Conservation (phyloP, 495 filamentous ascomycete genomes). For the Bombardia bombarda region DNA sequence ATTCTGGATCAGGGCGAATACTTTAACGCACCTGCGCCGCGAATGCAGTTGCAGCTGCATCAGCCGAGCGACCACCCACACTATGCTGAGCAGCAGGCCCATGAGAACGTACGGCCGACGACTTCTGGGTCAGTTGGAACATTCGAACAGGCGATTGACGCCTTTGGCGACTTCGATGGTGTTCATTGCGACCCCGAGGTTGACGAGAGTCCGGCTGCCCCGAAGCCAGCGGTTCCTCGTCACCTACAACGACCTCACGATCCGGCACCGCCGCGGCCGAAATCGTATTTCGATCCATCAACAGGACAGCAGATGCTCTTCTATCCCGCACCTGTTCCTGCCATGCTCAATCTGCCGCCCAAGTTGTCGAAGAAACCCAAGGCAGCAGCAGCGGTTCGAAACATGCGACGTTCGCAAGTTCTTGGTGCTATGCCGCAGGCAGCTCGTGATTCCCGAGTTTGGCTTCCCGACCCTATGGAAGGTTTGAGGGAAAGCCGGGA, state of each 20-base stretch:
- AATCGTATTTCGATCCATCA: constrained; percentile 55
- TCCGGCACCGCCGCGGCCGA: constrained; percentile 35
- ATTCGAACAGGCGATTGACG: constrained; percentile 55
- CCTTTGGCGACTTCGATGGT: constrained; percentile 92
- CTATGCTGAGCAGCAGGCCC: constrained; percentile 3
- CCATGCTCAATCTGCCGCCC: constrained; percentile 86
- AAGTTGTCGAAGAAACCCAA: constrained; percentile 70
- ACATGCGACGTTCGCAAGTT: constrained; percentile 61
- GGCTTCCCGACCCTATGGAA: constrained; percentile 39
- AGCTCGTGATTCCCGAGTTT: constrained; percentile 27
- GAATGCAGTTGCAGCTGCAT: constrained; percentile 24
- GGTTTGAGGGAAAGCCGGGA: constrained; percentile 13
- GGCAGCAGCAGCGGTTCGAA: constrained; percentile 43
- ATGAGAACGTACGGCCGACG: constrained; percentile 25
- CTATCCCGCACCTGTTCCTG: constrained; percentile 91
- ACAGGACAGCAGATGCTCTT: constrained; percentile 76
- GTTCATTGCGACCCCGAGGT: constrained; percentile 65
- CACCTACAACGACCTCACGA: constrained; percentile 7
- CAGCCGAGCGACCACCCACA: constrained; percentile 16
- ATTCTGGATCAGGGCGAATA: constrained; percentile 9
- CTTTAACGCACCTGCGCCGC: constrained; percentile 7
- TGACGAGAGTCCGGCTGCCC: constrained; percentile 1
- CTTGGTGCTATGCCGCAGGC: constrained; percentile 37
- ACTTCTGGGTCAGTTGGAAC: constrained; percentile 58
- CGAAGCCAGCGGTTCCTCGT: not conserved